A percentile compares a stretch with the other conserved stretches of the same genome.
phyloP scores from a whole-genome alignment of 257 asterid species.

The Verbena officinalis region DNA sequence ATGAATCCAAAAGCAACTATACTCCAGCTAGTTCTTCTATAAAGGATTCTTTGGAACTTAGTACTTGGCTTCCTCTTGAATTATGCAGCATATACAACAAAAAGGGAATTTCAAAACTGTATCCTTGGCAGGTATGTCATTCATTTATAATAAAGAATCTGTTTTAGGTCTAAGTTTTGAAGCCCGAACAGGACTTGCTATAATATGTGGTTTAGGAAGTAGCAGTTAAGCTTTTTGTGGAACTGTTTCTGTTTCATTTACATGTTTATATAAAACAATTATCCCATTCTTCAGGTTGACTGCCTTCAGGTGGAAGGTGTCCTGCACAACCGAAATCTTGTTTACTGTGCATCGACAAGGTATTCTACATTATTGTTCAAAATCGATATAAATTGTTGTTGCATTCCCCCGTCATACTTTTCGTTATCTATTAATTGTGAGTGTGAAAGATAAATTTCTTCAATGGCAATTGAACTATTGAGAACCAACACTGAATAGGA shows the following conservation, averaged over 20 bases:
- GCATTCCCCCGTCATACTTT: not conserved
- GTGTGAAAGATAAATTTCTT: too few relatives aligned
- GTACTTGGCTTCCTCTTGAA: constrained; percentile 90
- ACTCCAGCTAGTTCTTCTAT: constrained; percentile 69
- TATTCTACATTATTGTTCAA: constrained; percentile 28
- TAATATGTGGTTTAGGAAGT: constrained; percentile 23
- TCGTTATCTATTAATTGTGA: not conserved
- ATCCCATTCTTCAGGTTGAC: constrained; percentile 66
- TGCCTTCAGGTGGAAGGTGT: constrained; percentile 99
- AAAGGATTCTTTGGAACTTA: constrained; percentile 69
- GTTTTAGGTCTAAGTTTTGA: not conserved
- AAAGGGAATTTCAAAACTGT: constrained; percentile 82
- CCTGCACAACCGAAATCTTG: constrained; percentile 84
- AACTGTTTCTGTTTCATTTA: constrained; percentile 16
- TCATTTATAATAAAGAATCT: not conserved
- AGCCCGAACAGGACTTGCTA: constrained; percentile 9
- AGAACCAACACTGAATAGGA: too few relatives aligned
- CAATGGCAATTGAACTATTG: too few relatives aligned
- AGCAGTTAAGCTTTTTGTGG: constrained; percentile 13
- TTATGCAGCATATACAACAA: constrained; percentile 75
- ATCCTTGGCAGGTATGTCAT: constrained; percentile 85
- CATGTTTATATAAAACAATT: constrained; percentile 10
- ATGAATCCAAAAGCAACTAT: constrained; percentile 42
- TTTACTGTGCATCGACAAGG: constrained; percentile 98
- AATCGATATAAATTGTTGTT: constrained; percentile 8